Evolutionary conservation across 2,329 filamentous ascomycete genomes (phyloP), one percentile per base, ranked within the genome.

Genomic region (Mycosphaerella sp.): DNA sequence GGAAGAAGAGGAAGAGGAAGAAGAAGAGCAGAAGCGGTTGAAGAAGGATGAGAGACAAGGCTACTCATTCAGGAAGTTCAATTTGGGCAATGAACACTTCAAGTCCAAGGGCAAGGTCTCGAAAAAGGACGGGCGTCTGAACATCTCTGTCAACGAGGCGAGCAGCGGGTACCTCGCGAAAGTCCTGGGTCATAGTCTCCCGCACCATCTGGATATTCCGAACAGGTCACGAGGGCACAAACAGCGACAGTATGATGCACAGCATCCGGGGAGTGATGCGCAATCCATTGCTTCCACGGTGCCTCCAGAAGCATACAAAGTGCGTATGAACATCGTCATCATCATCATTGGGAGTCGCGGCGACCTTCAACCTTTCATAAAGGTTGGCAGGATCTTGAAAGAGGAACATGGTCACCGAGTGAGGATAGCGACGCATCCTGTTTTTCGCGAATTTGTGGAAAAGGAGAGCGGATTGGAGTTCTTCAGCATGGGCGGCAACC

Each of bases 321-420:
- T 82, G 1, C 72, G 66, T 8, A 71, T 93, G 41, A 90, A 89
- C 65, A 85, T 93, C 47, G 86, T 89, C 25, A 84, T 91, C 60
- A 89, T 89, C 79, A 85, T 91, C 6, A 89, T 91, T 59, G 87
- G 87, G 2, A 87, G 82, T 2, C 76, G 87, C 43, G 87, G 87
- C 32, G 87, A 93, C 62, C 84, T 86, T 2, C 87, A 93, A 64
- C 87, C 87, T 0, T 93, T 93, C 55, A 68, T 93, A 16, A 82
- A 82, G 58, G 78, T 93, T 43, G 86, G 84, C 16, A 84, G 86
- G 67, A 77, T 86, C 1, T 70, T 93, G 39, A 82, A 85, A 62
- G 78, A 87, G 47, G 71, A 82, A 41, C 82, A 86, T 57, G 84
- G 84, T 1, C 87, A 91, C 64, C 78, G 85, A 6, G 86, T 91